Base-by-base conservation (phyloP, 176 grass and related monocot species). In the Oropetium thomaeum region DNA sequence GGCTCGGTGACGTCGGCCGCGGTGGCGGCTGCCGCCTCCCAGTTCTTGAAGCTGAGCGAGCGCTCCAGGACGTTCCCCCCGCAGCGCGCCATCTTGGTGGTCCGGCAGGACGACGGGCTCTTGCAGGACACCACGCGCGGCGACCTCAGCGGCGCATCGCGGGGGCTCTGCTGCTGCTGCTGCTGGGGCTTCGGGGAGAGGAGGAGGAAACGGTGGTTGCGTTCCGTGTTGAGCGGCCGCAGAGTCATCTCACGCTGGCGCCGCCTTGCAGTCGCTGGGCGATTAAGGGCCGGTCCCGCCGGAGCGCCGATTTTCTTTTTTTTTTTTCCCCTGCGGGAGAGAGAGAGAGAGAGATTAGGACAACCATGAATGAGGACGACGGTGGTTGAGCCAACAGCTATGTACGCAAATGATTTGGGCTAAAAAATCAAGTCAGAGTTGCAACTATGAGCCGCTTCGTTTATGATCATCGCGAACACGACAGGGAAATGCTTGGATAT, bases 21-120 rank as follows among this genome's bases (percentile, higher is more conserved):
- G 10, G 10, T n/a, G n/a, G 19, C 17, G 47, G 47, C n/a, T n/a
- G 39, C n/a, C 10, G 67, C 42, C 62, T 93, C 71, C 94, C 94
- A 97, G 79, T 87, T 92, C 54, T 90, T 95, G 82, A 99, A 99
- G 88, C 91, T 99, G 26, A 99, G 57, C 8, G 96, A 95, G 41
- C 92, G 85, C 76, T 75, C 69, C 4, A 95, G 76, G 48, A 17
- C 14, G 44, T 17, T 17, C 15, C 40, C 44, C 4, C 55, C 71
- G 43, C 82, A 78, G 31, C 79, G 68, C 16, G 82, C 86, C 85
- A 85, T 84, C 58, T 74, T 74, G 47, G 51, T 58, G 66, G 42
- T 34, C 17, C 52, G 22, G 60, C 55, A 63, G 30, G 81, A 52
- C 54, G 65, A 54, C 29, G 48, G 20, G n/a, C 47, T 70, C 34